Evolutionary conservation across 371 early-diverging fungal species (phyloP), one percentile per base, ranked within the genome.

Genomic region (Circinella umbellata): DNA sequence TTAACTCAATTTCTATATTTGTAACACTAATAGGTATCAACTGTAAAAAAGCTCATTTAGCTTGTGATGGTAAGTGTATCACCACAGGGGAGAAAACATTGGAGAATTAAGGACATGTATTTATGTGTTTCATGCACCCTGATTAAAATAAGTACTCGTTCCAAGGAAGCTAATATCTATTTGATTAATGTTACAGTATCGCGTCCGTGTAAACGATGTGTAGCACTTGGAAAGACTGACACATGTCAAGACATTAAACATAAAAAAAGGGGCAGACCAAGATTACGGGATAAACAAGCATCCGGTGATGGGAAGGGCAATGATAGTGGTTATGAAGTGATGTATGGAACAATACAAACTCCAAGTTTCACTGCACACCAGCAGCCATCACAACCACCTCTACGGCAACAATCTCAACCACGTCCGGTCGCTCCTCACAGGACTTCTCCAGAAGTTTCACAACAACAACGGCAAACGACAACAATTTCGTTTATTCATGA

Each of bases 261-360:
- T 78, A 93, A 91, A 72, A 92, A 92, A 73, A 85, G 93, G 70
- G 93, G 93, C 20, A 84, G 93, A 18, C 93, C 92, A 47, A 91
- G 89, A 72, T 76, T 90, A 35, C 86, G 87, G 38, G 87, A 84
- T 27, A 70, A 83, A 80, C 51, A 66, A 61, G 36, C 57, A 5
- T 46, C 69, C 5, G 51, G 51, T 38, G 61, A 53, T 27, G 54
- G 48, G 54, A 17, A 11, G 18, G 38, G 66, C 27, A 57, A 57
- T 57, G 55, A 36, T 14, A 54, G 68, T 8, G 47, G 54, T n/a
- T 69, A 62, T 37, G 63, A 69, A 46, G 69, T 69, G 51, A 68
- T 67, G 63, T 60, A 64, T 36, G 36, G 62, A 36, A 64, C 69
- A 10, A 61, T 69, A n/a, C 69, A 69, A 54, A 68, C 69, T 17